Evolutionary conservation across 2,329 filamentous ascomycete species (phyloP).

Genomic region (Ophiostoma populinum): DNA sequence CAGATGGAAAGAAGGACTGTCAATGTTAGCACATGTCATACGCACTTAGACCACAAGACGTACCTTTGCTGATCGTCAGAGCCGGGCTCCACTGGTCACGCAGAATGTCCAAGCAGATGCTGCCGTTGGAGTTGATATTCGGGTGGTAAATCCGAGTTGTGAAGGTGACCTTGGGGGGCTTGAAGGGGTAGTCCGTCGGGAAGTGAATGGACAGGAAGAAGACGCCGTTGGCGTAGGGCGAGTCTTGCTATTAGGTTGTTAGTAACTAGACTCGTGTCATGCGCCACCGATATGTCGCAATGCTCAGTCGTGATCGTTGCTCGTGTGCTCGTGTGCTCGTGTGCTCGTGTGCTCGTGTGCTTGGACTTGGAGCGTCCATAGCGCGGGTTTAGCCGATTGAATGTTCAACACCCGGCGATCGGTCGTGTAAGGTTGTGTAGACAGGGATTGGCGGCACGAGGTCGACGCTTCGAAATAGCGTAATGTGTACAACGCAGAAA

Average conservation of each 20-base stretch:
- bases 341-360: no score
- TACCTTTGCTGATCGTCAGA: constrained; percentile 96
- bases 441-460: no score
- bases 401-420: no score
- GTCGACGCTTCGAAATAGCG: no score
- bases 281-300: not conserved
- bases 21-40: not conserved
- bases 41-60: not conserved
- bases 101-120: constrained; percentile 96
- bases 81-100: constrained; percentile 99
- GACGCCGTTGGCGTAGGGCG: constrained; percentile 92
- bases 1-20: constrained; percentile 93
- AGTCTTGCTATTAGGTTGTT: constrained; percentile 50
- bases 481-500: no score
- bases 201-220: constrained; percentile 99
- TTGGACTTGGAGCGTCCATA: no score
- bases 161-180: constrained; percentile 99
- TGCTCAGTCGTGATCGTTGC: not conserved
- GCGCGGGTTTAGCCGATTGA: no score
- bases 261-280: not conserved
- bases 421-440: no score
- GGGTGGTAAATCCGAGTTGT: constrained; percentile 99
- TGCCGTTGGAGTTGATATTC: constrained; percentile 99
- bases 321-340: no score
- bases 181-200: constrained; percentile 99